Base-by-base conservation (phyloP, 306 rosid species). In the Vachellia pachyceras region DNA sequence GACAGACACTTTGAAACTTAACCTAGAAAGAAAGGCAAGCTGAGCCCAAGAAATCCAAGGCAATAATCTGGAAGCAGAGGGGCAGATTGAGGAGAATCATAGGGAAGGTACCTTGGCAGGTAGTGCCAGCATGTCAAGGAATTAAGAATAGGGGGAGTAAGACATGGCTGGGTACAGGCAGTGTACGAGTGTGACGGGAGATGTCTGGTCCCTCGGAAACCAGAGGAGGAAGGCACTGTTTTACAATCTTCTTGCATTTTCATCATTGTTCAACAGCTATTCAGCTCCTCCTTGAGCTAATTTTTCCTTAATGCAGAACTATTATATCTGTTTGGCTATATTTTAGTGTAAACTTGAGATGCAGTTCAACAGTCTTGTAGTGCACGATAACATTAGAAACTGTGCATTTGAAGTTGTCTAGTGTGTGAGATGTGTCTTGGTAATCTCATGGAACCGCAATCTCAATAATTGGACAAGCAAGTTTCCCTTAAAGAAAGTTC, bases 381-480 rank as follows among this genome's bases (percentile, higher is more conserved):
- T 10, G 49, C 49, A 44, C 10, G 17, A 58, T 18, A 72, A 36
- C 14, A 50, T 40, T 58, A 36, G 10, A 36, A 77, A n/a, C 44
- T 80, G 47, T 22, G n/a, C 52, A 14, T 45, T 11, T 69, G 66
- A 66, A 76, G 23, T 49, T 45, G 17, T 46, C 3, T 46, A 10
- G 17, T 12, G 13, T 3, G 52, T 46, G 49, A 44, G 14, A 44
- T 46, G 17, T 0, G 67, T 67, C 23, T 65, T 23, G 40, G 37
- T 49, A 75, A 41, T 84, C 65, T 60, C 63, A 79, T 49, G 55
- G 76, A 74, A 76, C 81, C 73, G 52, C n/a, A 39, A 52, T 33
- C 74, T 64, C 13, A 79, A 11, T 33, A 77, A 68, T 22, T 33
- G 42, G 12, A 60, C 57, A 63, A 49, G 20, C 39, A 20, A 46